Evolutionary conservation across 1,139 yeast species (phyloP), one percentile per base, ranked within the genome.

Genomic region (Geotrichum candidum): DNA sequence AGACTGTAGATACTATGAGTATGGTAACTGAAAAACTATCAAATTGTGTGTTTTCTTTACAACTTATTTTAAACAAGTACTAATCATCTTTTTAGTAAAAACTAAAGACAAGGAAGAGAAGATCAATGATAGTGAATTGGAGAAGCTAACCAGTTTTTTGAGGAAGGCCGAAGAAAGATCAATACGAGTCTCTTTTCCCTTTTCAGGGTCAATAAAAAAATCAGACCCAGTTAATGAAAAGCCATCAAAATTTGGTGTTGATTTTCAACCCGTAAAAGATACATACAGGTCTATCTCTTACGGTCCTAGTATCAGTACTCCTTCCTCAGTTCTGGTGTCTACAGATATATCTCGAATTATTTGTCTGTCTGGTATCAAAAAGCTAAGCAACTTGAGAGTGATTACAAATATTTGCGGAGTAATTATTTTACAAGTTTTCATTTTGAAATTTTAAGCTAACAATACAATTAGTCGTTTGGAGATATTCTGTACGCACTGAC

Each of bases 391-490:
- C 29, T 7, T 52, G 15, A 38, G 23, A 9, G 31, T 55, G 1
- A 53, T 62, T 18, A 41, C 51, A 18, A 46, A 54, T 27, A 53
- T 58, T 31, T 62, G 64, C 51, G 58, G 52, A 23, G 64, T 59
- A 53, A 27, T 54, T 41, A 2, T 22, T n/a, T 22, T 27, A 13
- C 50, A 10, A 25, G 10, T 41, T 41, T 35, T 9, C n/a, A n/a
- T 3, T n/a, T 51, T 11, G 18, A 11, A 15, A 46, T 1, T 59
- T 51, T 53, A 22, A 15, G 6, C 29, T 53, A 9, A 35, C 41
- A 56, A 53, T 53, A 13, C n/a, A 15, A 25, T n/a, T 51, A 57
- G 63, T 53, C 63, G 13, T 57, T 57, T 57, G 63, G 63, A 10
- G 60, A 61, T 33, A 48, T 55, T 35, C 48, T 51, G n/a, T 50